phyloP scores from a whole-genome alignment of 2,329 filamentous ascomycete genomes.

The Onygenales sp. region DNA sequence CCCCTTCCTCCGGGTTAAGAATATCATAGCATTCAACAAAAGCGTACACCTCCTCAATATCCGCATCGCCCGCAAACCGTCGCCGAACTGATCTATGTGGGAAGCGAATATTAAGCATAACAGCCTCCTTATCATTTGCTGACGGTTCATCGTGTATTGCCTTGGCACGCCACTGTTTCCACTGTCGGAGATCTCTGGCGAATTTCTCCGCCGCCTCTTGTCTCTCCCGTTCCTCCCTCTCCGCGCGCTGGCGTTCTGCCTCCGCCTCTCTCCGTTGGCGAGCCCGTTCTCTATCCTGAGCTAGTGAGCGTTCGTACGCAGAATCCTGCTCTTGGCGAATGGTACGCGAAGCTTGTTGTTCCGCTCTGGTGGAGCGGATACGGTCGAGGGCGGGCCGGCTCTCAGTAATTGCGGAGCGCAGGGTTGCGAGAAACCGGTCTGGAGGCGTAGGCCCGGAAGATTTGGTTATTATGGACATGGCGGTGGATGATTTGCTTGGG shows the following conservation, averaged over 20 bases:
- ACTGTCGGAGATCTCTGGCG: constrained; percentile 52
- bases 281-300: constrained; percentile 76
- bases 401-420: constrained; percentile 63
- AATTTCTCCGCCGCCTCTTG: constrained; percentile 52
- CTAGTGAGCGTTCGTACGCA: constrained; percentile 86
- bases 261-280: constrained; percentile 68
- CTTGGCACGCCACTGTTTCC: constrained; percentile 69
- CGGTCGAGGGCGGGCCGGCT: constrained; percentile 67
- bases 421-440: constrained; percentile 62
- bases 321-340: constrained; percentile 83
- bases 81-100: constrained; percentile 66
- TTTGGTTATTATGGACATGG: constrained; percentile 83
- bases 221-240: constrained; percentile 56
- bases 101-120: constrained; percentile 58
- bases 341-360: constrained; percentile 70
- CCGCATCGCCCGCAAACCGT: constrained; percentile 58
- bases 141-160: constrained; percentile 60
- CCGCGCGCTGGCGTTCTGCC: constrained; percentile 49
- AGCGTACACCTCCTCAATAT: constrained; percentile 83
- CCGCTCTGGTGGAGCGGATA: constrained; percentile 64
- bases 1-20: constrained; percentile 35
- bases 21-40: constrained; percentile 87
- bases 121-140: constrained; percentile 54
- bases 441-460: constrained; percentile 63
- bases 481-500: constrained; percentile 68